Conservation (phyloP, 495 filamentous ascomycete genomes). For the Stereocaulon alpinum region DNA sequence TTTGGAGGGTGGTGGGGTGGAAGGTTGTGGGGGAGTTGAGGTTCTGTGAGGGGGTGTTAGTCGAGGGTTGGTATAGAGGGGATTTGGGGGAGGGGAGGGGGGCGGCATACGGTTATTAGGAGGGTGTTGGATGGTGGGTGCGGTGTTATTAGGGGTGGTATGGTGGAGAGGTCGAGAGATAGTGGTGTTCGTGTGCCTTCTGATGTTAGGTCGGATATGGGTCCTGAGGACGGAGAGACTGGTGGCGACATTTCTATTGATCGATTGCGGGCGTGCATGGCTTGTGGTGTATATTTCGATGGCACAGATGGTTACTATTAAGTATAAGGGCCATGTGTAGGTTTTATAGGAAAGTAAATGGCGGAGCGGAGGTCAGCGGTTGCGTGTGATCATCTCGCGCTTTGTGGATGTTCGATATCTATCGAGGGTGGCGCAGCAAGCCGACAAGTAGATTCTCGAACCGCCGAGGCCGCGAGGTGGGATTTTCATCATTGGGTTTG, state of each 20-base stretch:
- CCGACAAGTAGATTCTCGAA: constrained; percentile 1
- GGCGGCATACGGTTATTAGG: constrained; percentile 56
- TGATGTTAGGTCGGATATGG: constrained; percentile 13
- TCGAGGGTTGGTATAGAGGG: not conserved
- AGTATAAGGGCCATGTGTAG: not conserved
- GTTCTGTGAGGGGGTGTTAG: constrained; percentile 39
- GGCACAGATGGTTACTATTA: not conserved
- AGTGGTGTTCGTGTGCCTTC: constrained; percentile 41
- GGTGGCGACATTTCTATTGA: constrained; percentile 15
- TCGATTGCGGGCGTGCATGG: not conserved
- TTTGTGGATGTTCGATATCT: not conserved
- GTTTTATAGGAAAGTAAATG: not conserved
- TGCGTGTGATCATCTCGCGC: too few species aligned
- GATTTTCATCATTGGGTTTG: not conserved
- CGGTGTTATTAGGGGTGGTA: constrained; percentile 71
- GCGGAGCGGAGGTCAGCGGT: not conserved
- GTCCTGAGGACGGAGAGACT: constrained; percentile 10
- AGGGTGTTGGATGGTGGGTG: constrained; percentile 86
- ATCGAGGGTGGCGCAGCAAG: constrained; percentile 10
- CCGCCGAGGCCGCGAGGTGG: not conserved
- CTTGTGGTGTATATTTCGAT: not conserved
- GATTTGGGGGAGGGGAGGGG: not conserved
- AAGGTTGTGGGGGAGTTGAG: constrained; percentile 72
- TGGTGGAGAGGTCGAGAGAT: constrained; percentile 67
- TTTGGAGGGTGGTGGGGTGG: constrained; percentile 59